phyloP scores from a whole-genome alignment of 257 asterid species.

The Lycium barbarum region DNA sequence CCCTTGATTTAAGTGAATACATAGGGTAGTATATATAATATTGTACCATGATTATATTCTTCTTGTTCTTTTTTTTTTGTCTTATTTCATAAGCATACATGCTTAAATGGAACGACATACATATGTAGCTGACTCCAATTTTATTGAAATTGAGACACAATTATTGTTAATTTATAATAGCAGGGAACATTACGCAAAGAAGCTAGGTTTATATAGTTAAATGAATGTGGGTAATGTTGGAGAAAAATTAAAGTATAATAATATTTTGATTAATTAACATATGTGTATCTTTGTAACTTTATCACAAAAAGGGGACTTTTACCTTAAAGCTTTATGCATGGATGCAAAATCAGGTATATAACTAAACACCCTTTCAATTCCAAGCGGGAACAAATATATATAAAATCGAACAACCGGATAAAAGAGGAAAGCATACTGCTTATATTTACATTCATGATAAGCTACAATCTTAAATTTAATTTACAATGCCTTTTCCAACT shows the following conservation, averaged over 20 bases:
- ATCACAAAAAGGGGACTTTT: neutral
- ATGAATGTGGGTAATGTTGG: neutral
- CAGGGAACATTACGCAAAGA: neutral
- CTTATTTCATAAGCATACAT: neutral
- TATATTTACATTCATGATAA: slow-evolving; percentile 24
- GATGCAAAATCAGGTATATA: slow-evolving; percentile 24
- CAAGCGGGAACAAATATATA: neutral
- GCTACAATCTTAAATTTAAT: slow-evolving; percentile 28
- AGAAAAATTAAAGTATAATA: neutral
- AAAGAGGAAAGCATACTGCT: slow-evolving; percentile 12
- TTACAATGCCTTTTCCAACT: slow-evolving; percentile 21
- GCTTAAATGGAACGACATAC: neutral
- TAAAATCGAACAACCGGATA: neutral
- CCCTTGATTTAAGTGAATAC: neutral
- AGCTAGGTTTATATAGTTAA: neutral
- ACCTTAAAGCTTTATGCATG: slow-evolving; percentile 25
- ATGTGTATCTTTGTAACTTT: neutral
- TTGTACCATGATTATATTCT: no score
- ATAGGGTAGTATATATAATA: neutral
- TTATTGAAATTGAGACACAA: neutral
- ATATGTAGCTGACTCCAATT: neutral
- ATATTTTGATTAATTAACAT: neutral
- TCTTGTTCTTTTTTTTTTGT: no score
- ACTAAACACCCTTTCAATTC: slow-evolving; percentile 1
- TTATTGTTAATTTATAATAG: neutral